A percentile compares a stretch with the other conserved stretches of the same genome.
Evolutionary conservation across 306 rosid species (phyloP).

Genomic region (Quillaja saponaria): DNA sequence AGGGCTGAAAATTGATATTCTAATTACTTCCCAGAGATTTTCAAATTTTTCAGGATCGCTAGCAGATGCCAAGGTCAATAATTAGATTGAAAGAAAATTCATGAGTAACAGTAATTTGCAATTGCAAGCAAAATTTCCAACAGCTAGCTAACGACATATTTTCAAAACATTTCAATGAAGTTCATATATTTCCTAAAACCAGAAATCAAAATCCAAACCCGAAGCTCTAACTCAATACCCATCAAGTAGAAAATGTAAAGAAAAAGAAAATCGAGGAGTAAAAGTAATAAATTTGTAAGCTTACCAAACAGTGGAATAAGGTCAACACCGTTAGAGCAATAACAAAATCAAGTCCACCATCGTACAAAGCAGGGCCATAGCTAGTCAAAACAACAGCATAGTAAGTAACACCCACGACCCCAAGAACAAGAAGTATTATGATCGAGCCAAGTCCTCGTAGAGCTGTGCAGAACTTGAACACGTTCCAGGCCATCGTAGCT

Average conservation of each 20-base stretch:
- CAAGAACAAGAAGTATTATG: conserved; percentile 94
- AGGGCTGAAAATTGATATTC: background rate
- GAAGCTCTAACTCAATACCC: background rate
- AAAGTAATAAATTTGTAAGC: conserved; percentile 24
- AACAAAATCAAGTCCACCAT: conserved; percentile 69
- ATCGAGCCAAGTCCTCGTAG: conserved; percentile 95
- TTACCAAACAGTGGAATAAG: conserved; percentile 88
- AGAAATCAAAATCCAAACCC: conserved; percentile 14
- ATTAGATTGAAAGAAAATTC: too few species aligned
- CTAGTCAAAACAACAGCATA: conserved; percentile 92
- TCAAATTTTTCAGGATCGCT: conserved; percentile 7
- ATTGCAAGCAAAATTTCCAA: conserved; percentile 22
- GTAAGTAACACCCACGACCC: conserved; percentile 94
- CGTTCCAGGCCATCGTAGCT: conserved; percentile 97
- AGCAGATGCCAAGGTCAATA: background rate
- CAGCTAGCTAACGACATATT: conserved; percentile 2
- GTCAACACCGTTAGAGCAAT: conserved; percentile 68
- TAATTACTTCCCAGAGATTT: conserved; percentile 11
- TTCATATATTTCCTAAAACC: background rate
- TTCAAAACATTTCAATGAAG: background rate
- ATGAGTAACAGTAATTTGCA: conserved; percentile 2
- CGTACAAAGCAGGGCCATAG: conserved; percentile 78
- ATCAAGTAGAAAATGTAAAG: background rate
- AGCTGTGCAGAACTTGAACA: conserved; percentile 98
- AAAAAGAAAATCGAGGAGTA: background rate